phyloP scores from a whole-genome alignment of 768 basidiomycete species.

The Clitopilus hobsonii region DNA sequence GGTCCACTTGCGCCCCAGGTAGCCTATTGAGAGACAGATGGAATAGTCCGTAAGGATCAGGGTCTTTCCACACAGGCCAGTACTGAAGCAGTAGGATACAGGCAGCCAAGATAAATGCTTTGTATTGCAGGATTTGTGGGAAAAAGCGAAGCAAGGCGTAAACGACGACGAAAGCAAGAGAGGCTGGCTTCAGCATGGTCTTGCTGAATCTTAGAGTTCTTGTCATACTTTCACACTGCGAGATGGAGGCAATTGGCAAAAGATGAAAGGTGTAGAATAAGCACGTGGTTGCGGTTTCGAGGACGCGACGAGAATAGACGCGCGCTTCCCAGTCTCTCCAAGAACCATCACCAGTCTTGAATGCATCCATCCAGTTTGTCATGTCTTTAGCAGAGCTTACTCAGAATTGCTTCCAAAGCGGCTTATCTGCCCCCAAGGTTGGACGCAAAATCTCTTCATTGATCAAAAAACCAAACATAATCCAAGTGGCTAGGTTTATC shows the following conservation, averaged over 20 bases:
- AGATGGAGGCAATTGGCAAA: neutral
- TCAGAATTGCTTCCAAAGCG: conserved; percentile 69
- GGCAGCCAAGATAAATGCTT: neutral
- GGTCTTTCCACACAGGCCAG: neutral
- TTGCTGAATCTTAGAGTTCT: too few relatives aligned
- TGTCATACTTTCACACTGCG: too few relatives aligned
- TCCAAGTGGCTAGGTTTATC: conserved; percentile 65
- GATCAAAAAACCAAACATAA: neutral
- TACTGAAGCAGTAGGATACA: neutral
- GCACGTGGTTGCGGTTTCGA: too few relatives aligned
- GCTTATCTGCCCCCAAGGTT: conserved; percentile 61
- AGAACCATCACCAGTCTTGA: neutral
- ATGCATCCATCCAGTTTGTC: neutral
- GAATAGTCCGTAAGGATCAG: conserved; percentile 56
- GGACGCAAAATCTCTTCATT: conserved; percentile 10
- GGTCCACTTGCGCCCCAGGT: conserved; percentile 24
- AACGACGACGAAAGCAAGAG: neutral
- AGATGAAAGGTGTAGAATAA: too few relatives aligned
- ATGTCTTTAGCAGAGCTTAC: conserved; percentile 73
- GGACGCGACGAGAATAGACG: too few relatives aligned
- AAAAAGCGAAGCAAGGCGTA: neutral
- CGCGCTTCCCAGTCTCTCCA: neutral
- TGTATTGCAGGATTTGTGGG: neutral
- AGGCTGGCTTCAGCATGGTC: too few relatives aligned
- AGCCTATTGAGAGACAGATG: conserved; percentile 48